Evolutionary conservation across 768 basidiomycete species (phyloP), one percentile per base, ranked within the genome.

Genomic region (Russula lepida): DNA sequence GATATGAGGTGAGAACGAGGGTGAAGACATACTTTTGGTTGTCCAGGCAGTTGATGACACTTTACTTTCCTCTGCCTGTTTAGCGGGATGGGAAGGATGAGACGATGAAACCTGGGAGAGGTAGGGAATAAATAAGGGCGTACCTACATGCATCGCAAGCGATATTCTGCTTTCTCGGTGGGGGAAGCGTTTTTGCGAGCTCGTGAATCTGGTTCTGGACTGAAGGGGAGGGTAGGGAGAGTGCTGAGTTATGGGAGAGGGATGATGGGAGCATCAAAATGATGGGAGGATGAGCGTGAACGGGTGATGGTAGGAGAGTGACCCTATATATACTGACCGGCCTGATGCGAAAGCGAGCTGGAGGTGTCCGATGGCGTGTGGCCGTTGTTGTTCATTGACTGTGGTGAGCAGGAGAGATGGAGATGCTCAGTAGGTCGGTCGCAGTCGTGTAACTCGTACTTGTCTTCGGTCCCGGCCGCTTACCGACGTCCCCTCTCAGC

Each of bases 141-240:
- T 7, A 86, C 88, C 88, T 87, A 83, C 92, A 95, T 55, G 88
- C 88, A 77, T 95, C 92, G 73, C 92, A 95, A 28, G 93, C 92
- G 23, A 91, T 89, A 71, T 95, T 95, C 75, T 94, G 92, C 71
- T 92, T 92, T 59, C 92, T 78, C 6, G 90, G 88, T n/a, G 89
- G 88, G 1, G 90, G 87, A 0, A 89, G 79, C 0, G 85, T 81
- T 76, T 88, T 88, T 56, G 86, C 85, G 39, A 88, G 80, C 69
- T 91, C 88, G 68, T 89, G 86, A 56, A 89, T 86, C 73, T 90
- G 87, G 68, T 84, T 88, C 77, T 91, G 89, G 68, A 88, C 80
- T 48, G 84, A 79, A 61, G 80, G 82, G 8, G 79, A 82, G 23
- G 87, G 81, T 54, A 88, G 78, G 55, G 79, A 75, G 67, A 86